phyloP scores from a whole-genome alignment of 306 rosid species.

The Albizia julibrissin region DNA sequence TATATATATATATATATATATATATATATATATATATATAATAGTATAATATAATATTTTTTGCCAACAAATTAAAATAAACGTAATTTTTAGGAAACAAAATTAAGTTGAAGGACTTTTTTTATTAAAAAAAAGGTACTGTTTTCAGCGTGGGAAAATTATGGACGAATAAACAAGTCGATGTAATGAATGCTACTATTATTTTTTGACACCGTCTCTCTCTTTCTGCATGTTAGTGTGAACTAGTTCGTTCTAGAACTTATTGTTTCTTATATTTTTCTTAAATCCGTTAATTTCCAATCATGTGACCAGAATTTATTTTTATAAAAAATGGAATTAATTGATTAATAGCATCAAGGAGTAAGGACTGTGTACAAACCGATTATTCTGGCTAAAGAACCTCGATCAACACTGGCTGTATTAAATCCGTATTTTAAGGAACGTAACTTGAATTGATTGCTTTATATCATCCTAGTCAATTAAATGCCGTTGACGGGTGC shows the following conservation, averaged over 20 bases:
- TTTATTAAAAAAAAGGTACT: background rate
- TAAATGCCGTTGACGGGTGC: conserved; percentile 14
- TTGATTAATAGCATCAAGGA: background rate
- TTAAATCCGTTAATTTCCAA: background rate
- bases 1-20: no score
- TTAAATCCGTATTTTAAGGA: background rate
- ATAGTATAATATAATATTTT: background rate
- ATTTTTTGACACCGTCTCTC: conserved; percentile 24
- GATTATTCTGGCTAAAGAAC: background rate
- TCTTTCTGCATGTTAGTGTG: background rate
- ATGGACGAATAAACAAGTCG: conserved; percentile 13
- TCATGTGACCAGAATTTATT: background rate
- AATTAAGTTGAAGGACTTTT: background rate
- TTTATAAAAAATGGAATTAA: background rate
- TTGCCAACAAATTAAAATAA: background rate
- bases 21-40: no score
- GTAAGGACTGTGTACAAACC: background rate
- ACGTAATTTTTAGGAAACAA: background rate
- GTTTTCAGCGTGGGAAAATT: background rate
- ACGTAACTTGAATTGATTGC: conserved; percentile 6
- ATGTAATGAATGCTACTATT: conserved; percentile 27
- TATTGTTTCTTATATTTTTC: background rate
- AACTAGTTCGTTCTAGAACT: background rate
- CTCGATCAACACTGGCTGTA: background rate
- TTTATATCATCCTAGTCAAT: conserved; percentile 22